phyloP scores from a whole-genome alignment of 441 rosid genomes.

The Erodium trifolium region DNA sequence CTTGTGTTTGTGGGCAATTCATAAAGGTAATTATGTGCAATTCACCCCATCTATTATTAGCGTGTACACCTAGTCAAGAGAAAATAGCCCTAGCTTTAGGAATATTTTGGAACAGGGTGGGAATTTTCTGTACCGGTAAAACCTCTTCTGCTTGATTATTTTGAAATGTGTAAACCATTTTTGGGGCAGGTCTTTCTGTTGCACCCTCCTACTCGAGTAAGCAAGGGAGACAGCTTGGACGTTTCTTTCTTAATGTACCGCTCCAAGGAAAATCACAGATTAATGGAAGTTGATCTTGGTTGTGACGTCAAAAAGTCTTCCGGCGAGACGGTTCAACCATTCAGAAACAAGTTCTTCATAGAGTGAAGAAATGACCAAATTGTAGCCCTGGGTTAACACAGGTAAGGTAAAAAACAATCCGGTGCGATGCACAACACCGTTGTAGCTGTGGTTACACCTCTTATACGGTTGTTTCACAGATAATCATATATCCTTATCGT shows the following conservation, averaged over 20 bases:
- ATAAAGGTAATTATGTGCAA: no score
- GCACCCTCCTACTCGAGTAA: constrained; percentile 43
- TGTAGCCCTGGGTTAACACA: constrained; percentile 9
- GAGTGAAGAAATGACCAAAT: constrained; percentile 47
- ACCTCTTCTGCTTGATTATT: no score
- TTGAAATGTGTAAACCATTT: constrained; percentile 8
- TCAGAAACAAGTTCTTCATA: constrained; percentile 51
- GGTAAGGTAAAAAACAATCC: neutral
- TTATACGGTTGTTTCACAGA: neutral
- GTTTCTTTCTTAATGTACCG: constrained; percentile 69
- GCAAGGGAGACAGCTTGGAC: constrained; percentile 49
- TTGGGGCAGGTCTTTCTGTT: constrained; percentile 63
- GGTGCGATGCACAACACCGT: neutral
- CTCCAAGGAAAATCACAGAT: constrained; percentile 74
- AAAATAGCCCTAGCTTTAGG: no score
- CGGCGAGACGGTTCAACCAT: constrained; percentile 38
- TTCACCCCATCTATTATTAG: no score
- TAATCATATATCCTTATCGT: neutral
- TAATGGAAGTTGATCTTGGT: constrained; percentile 74
- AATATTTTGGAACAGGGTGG: no score
- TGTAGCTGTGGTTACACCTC: neutral
- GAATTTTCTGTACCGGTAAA: no score
- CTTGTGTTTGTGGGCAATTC: no score
- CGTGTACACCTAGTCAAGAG: no score
- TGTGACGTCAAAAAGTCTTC: constrained; percentile 51